These are phyloP conservation scores for Acacia acuminata DNA, from an alignment of 306 rosid genomes.

Conservation along the genomic window DNA sequence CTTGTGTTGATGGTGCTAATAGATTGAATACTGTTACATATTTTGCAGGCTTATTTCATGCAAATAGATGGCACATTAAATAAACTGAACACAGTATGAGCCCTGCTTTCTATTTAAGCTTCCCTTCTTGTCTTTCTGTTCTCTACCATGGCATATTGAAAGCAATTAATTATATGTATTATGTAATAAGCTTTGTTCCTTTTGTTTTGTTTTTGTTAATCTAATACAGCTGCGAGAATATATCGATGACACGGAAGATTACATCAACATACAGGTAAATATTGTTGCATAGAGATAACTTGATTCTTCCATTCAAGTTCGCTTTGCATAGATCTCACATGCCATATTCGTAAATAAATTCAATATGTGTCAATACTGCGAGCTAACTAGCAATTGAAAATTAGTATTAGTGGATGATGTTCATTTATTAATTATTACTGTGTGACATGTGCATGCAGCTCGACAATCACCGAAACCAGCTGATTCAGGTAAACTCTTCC, in stretches of 20 bases:
- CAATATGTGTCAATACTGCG: not conserved
- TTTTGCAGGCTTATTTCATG: constrained; percentile 73
- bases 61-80: constrained; percentile 77
- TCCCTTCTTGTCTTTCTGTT: constrained; percentile 9
- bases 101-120: constrained; percentile 1
- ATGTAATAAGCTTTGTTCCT: not conserved
- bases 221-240: constrained; percentile 67
- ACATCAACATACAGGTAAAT: constrained; percentile 81
- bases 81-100: constrained; percentile 70
- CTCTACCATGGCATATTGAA: not conserved
- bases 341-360: not conserved
- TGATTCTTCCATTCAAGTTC: not conserved
- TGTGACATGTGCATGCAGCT: constrained; percentile 53
- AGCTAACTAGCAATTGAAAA: not conserved
- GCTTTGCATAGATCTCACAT: not conserved
- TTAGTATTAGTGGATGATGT: not conserved
- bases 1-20: constrained; percentile 20
- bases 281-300: constrained; percentile 5
- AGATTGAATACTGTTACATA: not conserved
- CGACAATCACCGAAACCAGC: constrained; percentile 84
- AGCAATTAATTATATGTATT: not conserved
- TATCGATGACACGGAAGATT: constrained; percentile 86
- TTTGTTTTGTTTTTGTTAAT: not conserved
- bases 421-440: not conserved
- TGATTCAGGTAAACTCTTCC: constrained; percentile 67